Percentiles rank a stretch among this genome's conserved stretches.
phyloP scores from a whole-genome alignment of 2,329 filamentous ascomycete genomes.

The Clarireedia monteithiana region DNA sequence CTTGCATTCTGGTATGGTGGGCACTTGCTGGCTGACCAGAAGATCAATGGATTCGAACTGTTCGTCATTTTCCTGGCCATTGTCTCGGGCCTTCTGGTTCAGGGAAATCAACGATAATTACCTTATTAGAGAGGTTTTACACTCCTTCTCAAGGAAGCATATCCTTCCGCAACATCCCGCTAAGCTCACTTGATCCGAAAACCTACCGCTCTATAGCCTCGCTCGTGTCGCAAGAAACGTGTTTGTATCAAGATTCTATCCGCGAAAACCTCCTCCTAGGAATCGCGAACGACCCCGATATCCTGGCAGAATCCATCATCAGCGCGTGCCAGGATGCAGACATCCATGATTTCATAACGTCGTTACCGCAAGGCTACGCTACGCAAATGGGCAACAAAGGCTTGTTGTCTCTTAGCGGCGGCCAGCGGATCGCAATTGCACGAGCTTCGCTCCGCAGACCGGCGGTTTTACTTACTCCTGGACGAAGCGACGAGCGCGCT shows the following conservation, averaged over 20 bases:
- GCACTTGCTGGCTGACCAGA: constrained; percentile 31
- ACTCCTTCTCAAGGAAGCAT: constrained; percentile 47
- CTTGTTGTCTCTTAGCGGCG: constrained; percentile 68
- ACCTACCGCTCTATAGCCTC: background rate
- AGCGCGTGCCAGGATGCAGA: constrained; percentile 45
- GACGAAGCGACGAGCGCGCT: constrained; percentile 76
- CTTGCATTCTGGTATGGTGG: constrained; percentile 51
- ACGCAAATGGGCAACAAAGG: constrained; percentile 83
- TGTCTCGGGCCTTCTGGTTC: constrained; percentile 57
- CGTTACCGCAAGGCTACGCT: constrained; percentile 55
- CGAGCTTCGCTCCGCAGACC: constrained; percentile 80
- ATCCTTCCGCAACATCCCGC: background rate
- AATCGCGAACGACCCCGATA: constrained; percentile 14
- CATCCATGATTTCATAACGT: constrained; percentile 43
- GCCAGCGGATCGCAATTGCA: constrained; percentile 83
- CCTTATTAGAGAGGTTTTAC: constrained; percentile 86
- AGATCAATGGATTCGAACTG: constrained; percentile 36
- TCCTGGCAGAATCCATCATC: constrained; percentile 39
- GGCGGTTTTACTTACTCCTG: constrained; percentile 70
- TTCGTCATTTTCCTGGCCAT: constrained; percentile 44
- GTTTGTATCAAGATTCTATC: constrained; percentile 49
- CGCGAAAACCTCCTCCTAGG: constrained; percentile 62
- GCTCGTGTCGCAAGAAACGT: constrained; percentile 41
- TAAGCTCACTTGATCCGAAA: background rate
- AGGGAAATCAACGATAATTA: constrained; percentile 61